Base-by-base conservation (phyloP, 2,329 filamentous ascomycete species). In the Aureobasidium subglaciale region DNA sequence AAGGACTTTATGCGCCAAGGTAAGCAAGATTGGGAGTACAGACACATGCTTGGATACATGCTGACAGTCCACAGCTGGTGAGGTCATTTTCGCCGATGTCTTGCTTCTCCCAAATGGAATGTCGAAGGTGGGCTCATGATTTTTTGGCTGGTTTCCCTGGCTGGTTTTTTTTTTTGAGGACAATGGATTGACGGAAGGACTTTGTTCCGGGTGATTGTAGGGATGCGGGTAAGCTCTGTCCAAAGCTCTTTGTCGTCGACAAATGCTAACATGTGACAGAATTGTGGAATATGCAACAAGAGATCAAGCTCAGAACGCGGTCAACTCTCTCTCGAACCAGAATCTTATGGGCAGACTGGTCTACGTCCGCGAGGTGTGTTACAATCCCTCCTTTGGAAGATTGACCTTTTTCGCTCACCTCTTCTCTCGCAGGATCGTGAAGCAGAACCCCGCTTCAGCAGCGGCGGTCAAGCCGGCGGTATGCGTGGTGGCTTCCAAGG, bases 1-100 rank as follows among this genome's bases (percentile, higher is more conserved):
- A 99, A 99, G 80, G 93, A 99, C 78, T 97, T 97, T 72, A 99
- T 99, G 93, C 88, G 93, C 83, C 90, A 96, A 84, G 92, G 93
- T 97, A 80, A 79, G 87, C 63, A 63, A 4, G 13, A 54, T 27
- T n/a, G 48, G 16, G n/a, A n/a, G 10, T 4, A 35, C 13, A n/a
- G 5, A 11, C 37, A 10, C 18, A 16, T 24, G 7, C 5, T 13
- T 27, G 27, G 35, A 9, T 30, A n/a, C 16, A n/a, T 50, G 27
- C 32, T 50, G 35, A 55, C 30, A 40, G 25, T 52, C 60, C 60
- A 66, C 76, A 97, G 93, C 93, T 79, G 93, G 93, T 83, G 92
- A 97, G 76, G 93, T 99, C 74, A 85, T 97, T 79, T 99, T 96
- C 79, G 93, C 93, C 80, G 93, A 99, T 83, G 93, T 99, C 72